Percentiles rank a stretch among this genome's conserved stretches.
Evolutionary conservation across 2,329 filamentous ascomycete genomes (phyloP).

Genomic region (Talaromyces sp.): DNA sequence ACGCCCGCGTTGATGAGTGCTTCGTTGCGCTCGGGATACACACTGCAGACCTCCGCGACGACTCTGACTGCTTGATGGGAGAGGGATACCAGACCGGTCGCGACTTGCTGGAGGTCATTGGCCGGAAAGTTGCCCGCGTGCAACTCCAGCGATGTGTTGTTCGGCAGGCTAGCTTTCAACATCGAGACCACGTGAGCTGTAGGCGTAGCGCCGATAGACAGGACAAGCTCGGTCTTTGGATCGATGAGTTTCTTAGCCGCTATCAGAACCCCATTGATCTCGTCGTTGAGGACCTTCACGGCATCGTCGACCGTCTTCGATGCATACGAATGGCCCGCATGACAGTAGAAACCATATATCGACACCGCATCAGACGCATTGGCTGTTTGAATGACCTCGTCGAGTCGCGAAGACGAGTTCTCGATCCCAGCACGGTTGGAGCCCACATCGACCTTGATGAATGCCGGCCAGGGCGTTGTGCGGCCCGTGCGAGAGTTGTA

Average conservation of each 20-base stretch:
- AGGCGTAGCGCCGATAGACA: slow-evolving; percentile 38
- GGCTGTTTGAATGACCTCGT: slow-evolving; percentile 27
- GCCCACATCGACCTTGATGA: slow-evolving; percentile 40
- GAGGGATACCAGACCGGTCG: slow-evolving; percentile 31
- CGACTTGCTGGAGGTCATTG: slow-evolving; percentile 42
- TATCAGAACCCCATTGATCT: slow-evolving; percentile 30
- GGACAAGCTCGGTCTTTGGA: slow-evolving; percentile 25
- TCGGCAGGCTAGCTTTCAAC: slow-evolving; percentile 28
- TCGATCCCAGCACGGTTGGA: slow-evolving; percentile 35
- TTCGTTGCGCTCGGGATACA: slow-evolving; percentile 40
- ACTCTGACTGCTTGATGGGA: slow-evolving; percentile 33
- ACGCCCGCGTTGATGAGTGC: slow-evolving; percentile 39
- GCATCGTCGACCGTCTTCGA: slow-evolving; percentile 32
- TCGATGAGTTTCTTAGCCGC: slow-evolving; percentile 28
- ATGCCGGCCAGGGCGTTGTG: slow-evolving; percentile 31
- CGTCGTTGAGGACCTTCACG: slow-evolving; percentile 28
- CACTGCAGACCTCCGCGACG: slow-evolving; percentile 36
- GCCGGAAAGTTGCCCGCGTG: slow-evolving; percentile 39
- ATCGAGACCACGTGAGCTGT: slow-evolving; percentile 36
- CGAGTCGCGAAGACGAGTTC: slow-evolving; percentile 26
- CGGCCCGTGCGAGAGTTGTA: slow-evolving; percentile 8
- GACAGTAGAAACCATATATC: slow-evolving; percentile 40
- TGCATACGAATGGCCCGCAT: slow-evolving; percentile 39
- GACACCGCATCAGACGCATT: slow-evolving; percentile 28
- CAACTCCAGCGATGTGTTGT: slow-evolving; percentile 30